These are phyloP conservation scores for Batkoa obscura DNA, from an alignment of 371 early-diverging fungal species.

Conservation along the genomic window DNA sequence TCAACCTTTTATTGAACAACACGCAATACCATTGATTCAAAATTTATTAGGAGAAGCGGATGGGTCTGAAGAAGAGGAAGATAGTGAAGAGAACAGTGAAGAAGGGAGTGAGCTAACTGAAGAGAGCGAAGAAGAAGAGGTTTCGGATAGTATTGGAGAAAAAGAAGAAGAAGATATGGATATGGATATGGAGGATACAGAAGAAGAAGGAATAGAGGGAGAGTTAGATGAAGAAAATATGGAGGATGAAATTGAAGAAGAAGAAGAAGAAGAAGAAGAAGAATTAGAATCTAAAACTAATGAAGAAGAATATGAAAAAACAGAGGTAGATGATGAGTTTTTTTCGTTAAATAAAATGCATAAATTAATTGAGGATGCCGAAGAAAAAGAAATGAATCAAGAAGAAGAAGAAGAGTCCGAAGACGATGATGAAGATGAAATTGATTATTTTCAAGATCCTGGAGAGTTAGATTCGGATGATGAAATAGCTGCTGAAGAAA, in stretches of 20 bases:
- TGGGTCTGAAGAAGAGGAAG: conserved; percentile 4
- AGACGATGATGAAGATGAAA: conserved; percentile 12
- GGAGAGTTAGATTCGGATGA: conserved; percentile 19
- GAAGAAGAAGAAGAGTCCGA: conserved; percentile 13
- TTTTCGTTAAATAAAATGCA: conserved; percentile 32
- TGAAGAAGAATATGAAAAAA: conserved; percentile 9
- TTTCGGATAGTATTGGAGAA: conserved; percentile 2
- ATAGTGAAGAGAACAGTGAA: neutral
- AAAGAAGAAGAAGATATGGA: conserved; percentile 11
- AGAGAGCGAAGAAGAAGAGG: neutral
- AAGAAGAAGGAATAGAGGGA: conserved; percentile 13
- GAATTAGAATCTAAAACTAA: conserved; percentile 10
- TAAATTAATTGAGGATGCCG: conserved; percentile 16
- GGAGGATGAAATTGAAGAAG: conserved; percentile 13
- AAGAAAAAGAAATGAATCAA: conserved; percentile 12
- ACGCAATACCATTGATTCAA: conserved; percentile 23
- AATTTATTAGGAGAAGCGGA: conserved; percentile 10
- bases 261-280: conserved; percentile 14
- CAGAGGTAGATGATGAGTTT: conserved; percentile 43
- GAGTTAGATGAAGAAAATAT: conserved; percentile 9
- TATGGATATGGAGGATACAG: conserved; percentile 8
- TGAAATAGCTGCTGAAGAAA: conserved; percentile 22
- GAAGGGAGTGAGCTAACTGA: conserved; percentile 11
- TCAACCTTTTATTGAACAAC: conserved; percentile 44
- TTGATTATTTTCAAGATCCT: conserved; percentile 16